phyloP scores from a whole-genome alignment of 805 yeast species.

The Danielia oregonensis region DNA sequence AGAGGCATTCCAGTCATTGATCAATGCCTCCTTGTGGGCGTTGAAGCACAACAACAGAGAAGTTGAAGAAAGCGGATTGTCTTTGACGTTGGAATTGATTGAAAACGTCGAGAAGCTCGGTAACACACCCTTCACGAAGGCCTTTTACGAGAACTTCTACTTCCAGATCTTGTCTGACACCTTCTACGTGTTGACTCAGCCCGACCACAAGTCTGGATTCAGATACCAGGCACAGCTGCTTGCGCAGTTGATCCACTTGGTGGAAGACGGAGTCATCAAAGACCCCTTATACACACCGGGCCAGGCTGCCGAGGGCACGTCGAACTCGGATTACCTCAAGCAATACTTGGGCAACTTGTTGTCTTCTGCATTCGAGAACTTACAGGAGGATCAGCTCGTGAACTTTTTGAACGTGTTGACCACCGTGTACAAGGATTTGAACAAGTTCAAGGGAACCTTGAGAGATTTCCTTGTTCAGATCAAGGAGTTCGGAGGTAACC shows the following conservation, averaged over 20 bases:
- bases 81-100: slow-evolving; percentile 76
- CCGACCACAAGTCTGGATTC: slow-evolving; percentile 97
- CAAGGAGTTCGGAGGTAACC: slow-evolving; percentile 92
- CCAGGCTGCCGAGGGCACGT: slow-evolving; percentile 80
- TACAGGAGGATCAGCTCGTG: slow-evolving; percentile 76
- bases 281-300: slow-evolving; percentile 78
- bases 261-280: slow-evolving; percentile 68
- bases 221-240: slow-evolving; percentile 80
- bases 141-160: slow-evolving; percentile 84
- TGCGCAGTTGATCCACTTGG: slow-evolving; percentile 78
- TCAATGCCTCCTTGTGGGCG: slow-evolving; percentile 97
- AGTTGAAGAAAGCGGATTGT: slow-evolving; percentile 88
- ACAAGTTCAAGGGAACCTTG: slow-evolving; percentile 74
- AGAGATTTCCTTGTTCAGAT: slow-evolving; percentile 96
- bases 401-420: slow-evolving; percentile 78
- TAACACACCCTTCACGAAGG: slow-evolving; percentile 67
- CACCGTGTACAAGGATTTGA: slow-evolving; percentile 65
- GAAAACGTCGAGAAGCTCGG: slow-evolving; percentile 80
- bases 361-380: slow-evolving; percentile 86
- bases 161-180: slow-evolving; percentile 89
- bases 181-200: slow-evolving; percentile 88
- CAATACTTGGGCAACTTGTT: slow-evolving; percentile 81
- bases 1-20: slow-evolving; percentile 83
- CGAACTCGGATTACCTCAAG: slow-evolving; percentile 73
- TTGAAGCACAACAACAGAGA: slow-evolving; percentile 96